These are phyloP conservation scores for Climacium dendroides DNA, from an alignment of 225 moss, liverwort and hornwort genomes.

Conservation along the genomic window DNA sequence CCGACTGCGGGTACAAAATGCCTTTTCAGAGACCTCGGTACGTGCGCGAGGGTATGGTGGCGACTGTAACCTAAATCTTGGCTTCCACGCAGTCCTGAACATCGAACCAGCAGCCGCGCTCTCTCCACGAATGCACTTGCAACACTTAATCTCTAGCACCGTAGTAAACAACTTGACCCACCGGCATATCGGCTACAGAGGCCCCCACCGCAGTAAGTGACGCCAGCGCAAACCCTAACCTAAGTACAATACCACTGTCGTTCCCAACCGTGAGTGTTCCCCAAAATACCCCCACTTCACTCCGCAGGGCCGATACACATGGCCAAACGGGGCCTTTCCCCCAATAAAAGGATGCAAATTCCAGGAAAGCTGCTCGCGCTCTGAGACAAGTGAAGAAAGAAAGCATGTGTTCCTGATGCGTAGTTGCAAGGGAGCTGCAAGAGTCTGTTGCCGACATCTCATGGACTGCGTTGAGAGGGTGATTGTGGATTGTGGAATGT, in stretches of 20 bases:
- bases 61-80: neutral
- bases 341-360: neutral
- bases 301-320: neutral
- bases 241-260: neutral
- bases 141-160: neutral
- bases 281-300: neutral
- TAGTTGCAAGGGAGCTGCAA: neutral
- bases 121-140: neutral
- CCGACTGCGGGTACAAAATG: neutral
- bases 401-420: neutral
- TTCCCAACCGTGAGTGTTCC: slow-evolving; percentile 2
- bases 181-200: neutral
- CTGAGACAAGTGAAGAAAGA: neutral
- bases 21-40: neutral
- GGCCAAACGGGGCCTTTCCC: neutral
- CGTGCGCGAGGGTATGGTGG: neutral
- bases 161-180: neutral
- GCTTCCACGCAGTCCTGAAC: neutral
- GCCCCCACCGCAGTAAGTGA: neutral
- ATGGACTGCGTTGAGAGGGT: neutral
- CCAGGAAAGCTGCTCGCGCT: neutral
- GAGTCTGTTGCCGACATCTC: neutral
- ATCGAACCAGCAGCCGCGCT: neutral
- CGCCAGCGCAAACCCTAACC: neutral
- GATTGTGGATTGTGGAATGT: neutral